Conservation (phyloP, 495 filamentous ascomycete species). For the Jackrogersella multiformis region DNA sequence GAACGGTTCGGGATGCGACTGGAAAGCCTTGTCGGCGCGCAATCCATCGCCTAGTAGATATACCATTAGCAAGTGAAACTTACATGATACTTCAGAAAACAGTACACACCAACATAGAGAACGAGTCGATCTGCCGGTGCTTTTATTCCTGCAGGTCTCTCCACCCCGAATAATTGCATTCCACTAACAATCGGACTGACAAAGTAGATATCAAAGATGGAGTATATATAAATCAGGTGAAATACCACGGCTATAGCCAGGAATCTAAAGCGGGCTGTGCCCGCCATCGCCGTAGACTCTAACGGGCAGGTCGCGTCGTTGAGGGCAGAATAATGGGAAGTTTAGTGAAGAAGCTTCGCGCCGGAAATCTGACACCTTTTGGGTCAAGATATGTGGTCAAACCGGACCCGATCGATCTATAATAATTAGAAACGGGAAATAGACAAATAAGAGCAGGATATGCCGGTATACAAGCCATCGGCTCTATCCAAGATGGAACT, state of each 20-base stretch:
- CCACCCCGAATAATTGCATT: slow-evolving; percentile 82
- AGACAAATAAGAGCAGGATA: slow-evolving; percentile 3
- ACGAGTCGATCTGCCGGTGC: slow-evolving; percentile 90
- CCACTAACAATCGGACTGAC: slow-evolving; percentile 97
- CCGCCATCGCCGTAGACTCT: slow-evolving; percentile 66
- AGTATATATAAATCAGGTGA: slow-evolving; percentile 92
- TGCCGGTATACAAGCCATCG: slow-evolving; percentile 26
- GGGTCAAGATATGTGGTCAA: not conserved
- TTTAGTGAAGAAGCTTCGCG: slow-evolving; percentile 4
- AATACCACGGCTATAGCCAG: slow-evolving; percentile 91
- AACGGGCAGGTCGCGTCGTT: slow-evolving; percentile 15
- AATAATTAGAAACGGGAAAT: slow-evolving; percentile 8
- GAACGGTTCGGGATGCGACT: slow-evolving; percentile 90
- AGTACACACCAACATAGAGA: slow-evolving; percentile 83
- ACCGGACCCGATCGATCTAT: slow-evolving; percentile 30
- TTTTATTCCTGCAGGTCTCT: slow-evolving; percentile 66
- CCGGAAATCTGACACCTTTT: not conserved
- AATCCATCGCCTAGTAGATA: slow-evolving; percentile 78
- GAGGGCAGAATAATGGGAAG: slow-evolving; percentile 19
- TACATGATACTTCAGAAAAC: not conserved
- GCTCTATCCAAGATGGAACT: slow-evolving; percentile 3
- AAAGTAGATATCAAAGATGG: slow-evolving; percentile 99
- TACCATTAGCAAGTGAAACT: slow-evolving; percentile 32
- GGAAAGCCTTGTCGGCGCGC: slow-evolving; percentile 97
- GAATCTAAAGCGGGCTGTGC: slow-evolving; percentile 85